Conservation (phyloP, 2,329 filamentous ascomycete genomes). For the Aspergillus puulaauensis region DNA sequence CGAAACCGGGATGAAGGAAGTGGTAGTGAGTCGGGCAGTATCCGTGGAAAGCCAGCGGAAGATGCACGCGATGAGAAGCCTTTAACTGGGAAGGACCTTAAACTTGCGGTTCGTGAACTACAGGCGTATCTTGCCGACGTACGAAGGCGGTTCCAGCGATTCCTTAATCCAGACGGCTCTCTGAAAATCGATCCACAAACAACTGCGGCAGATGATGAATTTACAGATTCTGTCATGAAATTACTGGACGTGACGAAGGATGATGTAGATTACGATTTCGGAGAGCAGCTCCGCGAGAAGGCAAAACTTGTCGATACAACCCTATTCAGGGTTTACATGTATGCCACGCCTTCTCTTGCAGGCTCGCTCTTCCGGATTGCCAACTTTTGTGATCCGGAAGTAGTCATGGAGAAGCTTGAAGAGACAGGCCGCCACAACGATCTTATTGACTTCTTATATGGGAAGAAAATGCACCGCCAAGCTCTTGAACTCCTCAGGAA, state of each 20-base stretch:
- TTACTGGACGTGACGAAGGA: constrained; percentile 51
- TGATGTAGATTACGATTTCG: constrained; percentile 58
- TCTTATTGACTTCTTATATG: constrained; percentile 95
- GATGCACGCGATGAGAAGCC: constrained; percentile 27
- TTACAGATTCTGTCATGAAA: constrained; percentile 46
- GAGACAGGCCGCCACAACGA: constrained; percentile 88
- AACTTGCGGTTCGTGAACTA: constrained; percentile 75
- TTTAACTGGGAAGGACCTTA: constrained; percentile 76
- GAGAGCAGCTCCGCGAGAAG: constrained; percentile 69
- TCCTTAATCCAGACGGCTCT: constrained; percentile 59
- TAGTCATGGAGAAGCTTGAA: constrained; percentile 89
- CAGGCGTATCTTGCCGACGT: constrained; percentile 87
- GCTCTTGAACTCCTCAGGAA: constrained; percentile 78
- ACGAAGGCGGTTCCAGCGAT: constrained; percentile 63
- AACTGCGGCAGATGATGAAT: constrained; percentile 37
- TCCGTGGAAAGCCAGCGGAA: constrained; percentile 34
- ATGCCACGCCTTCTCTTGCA: constrained; percentile 78
- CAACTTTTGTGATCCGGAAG: constrained; percentile 95
- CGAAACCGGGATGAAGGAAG: constrained; percentile 38
- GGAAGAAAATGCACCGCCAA: constrained; percentile 87
- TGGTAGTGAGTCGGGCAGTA: constrained; percentile 40
- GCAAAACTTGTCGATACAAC: constrained; percentile 90
- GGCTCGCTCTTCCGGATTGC: constrained; percentile 90
- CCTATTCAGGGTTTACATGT: constrained; percentile 93
- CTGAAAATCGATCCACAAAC: constrained; percentile 36